Evolutionary conservation across 176 grass and related monocot species (phyloP).

Genomic region (Musa itinerans): DNA sequence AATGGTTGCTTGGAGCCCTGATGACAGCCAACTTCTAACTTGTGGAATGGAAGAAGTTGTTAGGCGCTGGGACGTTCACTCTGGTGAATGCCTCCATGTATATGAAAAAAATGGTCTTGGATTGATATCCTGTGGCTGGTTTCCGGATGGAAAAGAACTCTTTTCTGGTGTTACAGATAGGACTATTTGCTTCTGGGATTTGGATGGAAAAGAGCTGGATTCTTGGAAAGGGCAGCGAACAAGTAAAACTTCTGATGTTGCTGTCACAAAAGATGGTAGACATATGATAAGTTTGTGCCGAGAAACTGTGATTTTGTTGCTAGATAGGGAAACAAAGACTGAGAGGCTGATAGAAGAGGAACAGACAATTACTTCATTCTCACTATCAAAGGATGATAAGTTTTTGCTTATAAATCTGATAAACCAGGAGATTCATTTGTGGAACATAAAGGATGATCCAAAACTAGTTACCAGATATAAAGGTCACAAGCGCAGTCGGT

Average conservation of each 20-base stretch:
- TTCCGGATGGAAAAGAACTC: constrained; percentile 55
- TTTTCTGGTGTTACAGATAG: constrained; percentile 44
- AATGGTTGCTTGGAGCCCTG: constrained; percentile 76
- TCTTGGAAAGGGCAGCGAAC: constrained; percentile 47
- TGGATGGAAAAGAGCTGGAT: constrained; percentile 54
- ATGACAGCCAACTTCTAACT: constrained; percentile 72
- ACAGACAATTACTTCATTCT: constrained; percentile 58
- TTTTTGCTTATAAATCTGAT: constrained; percentile 70
- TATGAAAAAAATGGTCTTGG: constrained; percentile 47
- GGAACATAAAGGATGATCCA: constrained; percentile 61
- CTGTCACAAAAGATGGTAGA: constrained; percentile 48
- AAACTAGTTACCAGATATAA: constrained; percentile 44
- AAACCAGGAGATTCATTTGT: constrained; percentile 72
- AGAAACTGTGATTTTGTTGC: constrained; percentile 46
- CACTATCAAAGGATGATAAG: constrained; percentile 63
- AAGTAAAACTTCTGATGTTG: constrained; percentile 44
- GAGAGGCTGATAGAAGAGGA: constrained; percentile 65
- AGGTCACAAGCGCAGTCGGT: constrained; percentile 63
- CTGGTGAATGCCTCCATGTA: constrained; percentile 62
- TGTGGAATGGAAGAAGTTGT: constrained; percentile 78
- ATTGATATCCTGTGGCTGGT: constrained; percentile 61
- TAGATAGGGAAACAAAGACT: constrained; percentile 52
- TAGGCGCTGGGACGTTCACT: constrained; percentile 56
- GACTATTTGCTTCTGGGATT: constrained; percentile 46
- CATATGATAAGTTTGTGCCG: constrained; percentile 55